A percentile compares a stretch with the other conserved stretches of the same genome.
phyloP scores from a whole-genome alignment of 345 rosid species.

The Salix purpurea region DNA sequence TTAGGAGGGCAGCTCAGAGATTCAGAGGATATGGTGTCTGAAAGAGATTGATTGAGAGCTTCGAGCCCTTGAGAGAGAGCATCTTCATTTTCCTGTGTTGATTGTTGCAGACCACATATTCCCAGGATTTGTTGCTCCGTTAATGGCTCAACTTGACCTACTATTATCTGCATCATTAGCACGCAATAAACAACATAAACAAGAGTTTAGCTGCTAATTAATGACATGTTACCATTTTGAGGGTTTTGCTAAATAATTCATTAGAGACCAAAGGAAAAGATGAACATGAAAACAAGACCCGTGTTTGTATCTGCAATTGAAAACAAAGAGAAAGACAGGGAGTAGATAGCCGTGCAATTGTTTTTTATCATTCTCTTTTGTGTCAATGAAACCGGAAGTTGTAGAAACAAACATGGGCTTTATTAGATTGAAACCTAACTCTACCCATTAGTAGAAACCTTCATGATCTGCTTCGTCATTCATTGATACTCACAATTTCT shows the following conservation, averaged over 20 bases:
- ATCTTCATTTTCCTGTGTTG: conserved; percentile 88
- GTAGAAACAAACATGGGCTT: conserved; percentile 53
- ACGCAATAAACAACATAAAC: neutral
- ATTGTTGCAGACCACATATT: conserved; percentile 79
- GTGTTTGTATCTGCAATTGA: conserved; percentile 5
- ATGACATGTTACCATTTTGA: neutral
- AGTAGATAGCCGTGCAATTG: conserved; percentile 27
- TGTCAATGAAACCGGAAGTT: conserved; percentile 15
- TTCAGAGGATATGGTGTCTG: conserved; percentile 80
- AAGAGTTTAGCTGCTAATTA: neutral
- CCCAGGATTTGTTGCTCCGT: conserved; percentile 89
- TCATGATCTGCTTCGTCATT: conserved; percentile 31
- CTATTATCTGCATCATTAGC: conserved; percentile 43
- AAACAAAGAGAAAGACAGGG: conserved; percentile 5
- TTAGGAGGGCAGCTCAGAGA: conserved; percentile 71
- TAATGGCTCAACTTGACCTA: conserved; percentile 74
- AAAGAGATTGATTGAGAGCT: conserved; percentile 74
- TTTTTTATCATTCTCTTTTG: neutral
- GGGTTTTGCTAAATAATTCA: conserved; percentile 7
- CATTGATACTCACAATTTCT: conserved; percentile 15
- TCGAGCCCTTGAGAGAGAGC: conserved; percentile 89
- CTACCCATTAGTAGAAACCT: conserved; percentile 44
- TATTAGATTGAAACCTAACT: conserved; percentile 48
- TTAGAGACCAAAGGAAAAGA: conserved; percentile 30
- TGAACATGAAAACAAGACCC: conserved; percentile 21